Evolutionary conservation across 23 red algal species (phyloP).

Genomic region (Pyropia yezoensis): DNA sequence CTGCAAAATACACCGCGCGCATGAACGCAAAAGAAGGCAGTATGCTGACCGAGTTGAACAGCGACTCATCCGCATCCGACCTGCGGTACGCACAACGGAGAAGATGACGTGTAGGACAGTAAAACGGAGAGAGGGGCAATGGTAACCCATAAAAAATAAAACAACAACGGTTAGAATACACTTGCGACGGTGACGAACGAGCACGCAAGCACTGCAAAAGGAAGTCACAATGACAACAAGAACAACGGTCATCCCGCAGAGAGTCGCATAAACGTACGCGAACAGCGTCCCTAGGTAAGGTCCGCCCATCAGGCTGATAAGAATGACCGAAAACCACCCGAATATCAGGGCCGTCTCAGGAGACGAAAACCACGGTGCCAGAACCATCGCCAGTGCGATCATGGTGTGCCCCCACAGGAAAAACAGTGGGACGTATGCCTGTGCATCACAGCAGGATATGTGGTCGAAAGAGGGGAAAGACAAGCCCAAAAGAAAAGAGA

Average conservation of each 20-base stretch:
- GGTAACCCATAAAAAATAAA: too few species aligned
- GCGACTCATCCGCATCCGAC: not conserved
- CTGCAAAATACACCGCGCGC: slow-evolving; percentile 68
- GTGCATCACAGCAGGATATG: not conserved
- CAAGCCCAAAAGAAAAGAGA: not conserved
- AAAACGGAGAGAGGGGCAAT: too few species aligned
- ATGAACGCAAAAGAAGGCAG: slow-evolving; percentile 85
- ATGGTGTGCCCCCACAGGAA: slow-evolving; percentile 62
- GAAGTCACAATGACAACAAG: too few species aligned
- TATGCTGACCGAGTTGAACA: slow-evolving; percentile 60
- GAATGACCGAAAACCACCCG: slow-evolving; percentile 65
- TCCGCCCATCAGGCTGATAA: slow-evolving; percentile 70
- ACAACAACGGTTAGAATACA: too few species aligned
- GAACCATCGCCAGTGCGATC: slow-evolving; percentile 53
- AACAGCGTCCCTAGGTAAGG: slow-evolving; percentile 54
- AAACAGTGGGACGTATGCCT: slow-evolving; percentile 2
- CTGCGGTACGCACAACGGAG: too few species aligned
- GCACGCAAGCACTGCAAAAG: too few species aligned
- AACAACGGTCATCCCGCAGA: too few species aligned
- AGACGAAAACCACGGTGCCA: slow-evolving; percentile 72
- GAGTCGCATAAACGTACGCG: slow-evolving; percentile 1
- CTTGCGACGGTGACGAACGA: too few species aligned
- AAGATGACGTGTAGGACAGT: too few species aligned
- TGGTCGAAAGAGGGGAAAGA: too few species aligned
- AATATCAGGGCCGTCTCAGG: slow-evolving; percentile 74